A percentile compares a stretch with the other conserved stretches of the same genome.
phyloP scores from a whole-genome alignment of 75 land plant species.

The Picea glauca region DNA sequence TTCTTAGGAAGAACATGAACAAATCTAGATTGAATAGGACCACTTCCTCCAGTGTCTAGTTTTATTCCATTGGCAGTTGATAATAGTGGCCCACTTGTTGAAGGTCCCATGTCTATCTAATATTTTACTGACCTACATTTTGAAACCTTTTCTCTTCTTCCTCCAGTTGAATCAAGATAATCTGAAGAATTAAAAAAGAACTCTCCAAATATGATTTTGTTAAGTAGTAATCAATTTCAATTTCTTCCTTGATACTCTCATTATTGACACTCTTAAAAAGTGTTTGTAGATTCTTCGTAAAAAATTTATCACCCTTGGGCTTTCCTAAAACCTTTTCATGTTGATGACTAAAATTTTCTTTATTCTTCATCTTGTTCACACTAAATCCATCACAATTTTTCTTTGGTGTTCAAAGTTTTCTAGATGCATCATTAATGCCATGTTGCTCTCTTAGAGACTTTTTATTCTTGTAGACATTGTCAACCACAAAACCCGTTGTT shows the following conservation, averaged over 20 bases:
- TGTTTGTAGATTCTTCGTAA: neutral
- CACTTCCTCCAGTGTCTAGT: neutral
- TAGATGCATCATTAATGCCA: neutral
- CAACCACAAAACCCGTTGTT: neutral
- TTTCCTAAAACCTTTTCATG: neutral
- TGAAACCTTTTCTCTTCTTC: neutral
- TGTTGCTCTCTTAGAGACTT: neutral
- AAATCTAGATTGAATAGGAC: conserved; percentile 3
- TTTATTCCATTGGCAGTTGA: neutral
- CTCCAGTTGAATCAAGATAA: neutral
- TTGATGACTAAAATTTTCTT: neutral
- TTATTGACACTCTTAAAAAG: conserved; percentile 3
- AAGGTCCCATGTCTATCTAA: neutral
- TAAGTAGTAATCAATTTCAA: neutral
- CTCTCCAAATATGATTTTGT: neutral
- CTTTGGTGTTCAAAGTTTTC: neutral
- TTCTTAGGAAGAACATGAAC: neutral
- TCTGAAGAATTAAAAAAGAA: neutral
- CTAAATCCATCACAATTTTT: neutral
- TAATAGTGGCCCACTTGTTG: neutral
- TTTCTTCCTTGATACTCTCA: neutral
- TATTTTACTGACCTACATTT: neutral
- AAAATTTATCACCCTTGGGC: neutral
- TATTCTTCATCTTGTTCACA: neutral
- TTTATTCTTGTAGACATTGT: neutral